Evolutionary conservation across 345 rosid species (phyloP).

Genomic region (Citrus australasica): DNA sequence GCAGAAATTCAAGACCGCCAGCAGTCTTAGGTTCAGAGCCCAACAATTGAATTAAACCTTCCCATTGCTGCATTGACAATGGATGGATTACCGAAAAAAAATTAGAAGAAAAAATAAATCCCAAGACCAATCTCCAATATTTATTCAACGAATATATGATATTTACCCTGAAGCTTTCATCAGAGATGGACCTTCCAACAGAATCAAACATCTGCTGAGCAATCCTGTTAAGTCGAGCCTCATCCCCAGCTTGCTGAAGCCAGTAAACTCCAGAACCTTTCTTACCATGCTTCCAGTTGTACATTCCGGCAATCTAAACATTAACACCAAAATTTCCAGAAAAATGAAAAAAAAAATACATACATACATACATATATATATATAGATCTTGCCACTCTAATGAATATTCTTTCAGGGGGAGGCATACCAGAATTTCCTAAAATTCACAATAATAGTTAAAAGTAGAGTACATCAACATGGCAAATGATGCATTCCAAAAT

Average conservation of each 20-base stretch:
- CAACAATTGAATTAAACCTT: slow-evolving; percentile 79
- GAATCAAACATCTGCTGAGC: slow-evolving; percentile 85
- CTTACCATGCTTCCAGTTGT: slow-evolving; percentile 96
- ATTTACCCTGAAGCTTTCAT: slow-evolving; percentile 82
- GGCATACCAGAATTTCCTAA: background rate
- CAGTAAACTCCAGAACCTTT: slow-evolving; percentile 84
- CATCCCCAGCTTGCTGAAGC: slow-evolving; percentile 92
- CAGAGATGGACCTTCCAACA: slow-evolving; percentile 90
- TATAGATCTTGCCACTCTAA: background rate
- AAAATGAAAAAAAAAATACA: background rate
- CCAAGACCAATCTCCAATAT: background rate
- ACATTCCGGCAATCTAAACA: slow-evolving; percentile 76
- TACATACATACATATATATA: too few species aligned
- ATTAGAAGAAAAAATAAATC: background rate
- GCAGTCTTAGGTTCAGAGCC: slow-evolving; percentile 75
- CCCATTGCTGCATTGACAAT: slow-evolving; percentile 82
- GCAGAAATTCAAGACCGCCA: slow-evolving; percentile 91
- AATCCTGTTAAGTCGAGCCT: slow-evolving; percentile 65
- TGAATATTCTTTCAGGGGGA: background rate
- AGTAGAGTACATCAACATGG: background rate
- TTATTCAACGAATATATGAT: background rate
- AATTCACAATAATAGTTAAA: background rate
- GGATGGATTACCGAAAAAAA: background rate
- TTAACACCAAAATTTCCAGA: background rate
- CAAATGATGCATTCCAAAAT: background rate